Base-by-base conservation (phyloP, 371 early-diverging fungal species). In the Syncephalis fuscata region DNA sequence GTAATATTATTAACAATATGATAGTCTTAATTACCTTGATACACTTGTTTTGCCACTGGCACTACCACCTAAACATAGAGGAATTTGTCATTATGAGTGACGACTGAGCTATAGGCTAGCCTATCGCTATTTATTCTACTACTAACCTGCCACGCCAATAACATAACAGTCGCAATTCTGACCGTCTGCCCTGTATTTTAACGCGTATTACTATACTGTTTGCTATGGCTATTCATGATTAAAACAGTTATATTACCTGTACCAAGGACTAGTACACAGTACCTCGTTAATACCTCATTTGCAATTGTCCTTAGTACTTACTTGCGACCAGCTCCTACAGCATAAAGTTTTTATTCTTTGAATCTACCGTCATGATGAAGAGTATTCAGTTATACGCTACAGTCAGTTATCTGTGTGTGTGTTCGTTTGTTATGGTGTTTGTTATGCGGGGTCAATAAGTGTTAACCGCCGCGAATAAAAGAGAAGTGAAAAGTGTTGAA, bases 41-140 rank as follows among this genome's bases (percentile, higher is more conserved):
- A 85, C 82, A 66, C 82, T 80, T 23, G 85, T 85, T 57, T 85
- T 85, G 45, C 85, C 85, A 68, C 82, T 82, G 24, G 80, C 82
- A 65, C 82, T 85, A 42, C 80, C 85, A 46, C 85, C 85, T 79
- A 57, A 44, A 25, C 19, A 27, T 45, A n/a, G 16, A 3, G 39
- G 19, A 46, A 17, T 48, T 3, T 20, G 27, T 22, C 10, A 23
- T 44, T n/a, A 17, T 21, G 9, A 40, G 15, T 45, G 10, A 21
- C 17, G 27, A 21, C 20, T 26, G 17, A 15, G 27, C 21, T 36
- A 14, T 38, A n/a, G 2, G 3, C 9, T 39, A 4, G 10, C 3
- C n/a, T n/a, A n/a, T n/a, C n/a, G n/a, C 24, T 3, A 24, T 22
- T 32, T 1, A 16, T 17, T 11, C 15, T 26, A 39, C 46, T 24